Percentiles rank a stretch among this genome's conserved stretches.
Conservation (phyloP, 345 rosid species). For the Acer saccharum region DNA sequence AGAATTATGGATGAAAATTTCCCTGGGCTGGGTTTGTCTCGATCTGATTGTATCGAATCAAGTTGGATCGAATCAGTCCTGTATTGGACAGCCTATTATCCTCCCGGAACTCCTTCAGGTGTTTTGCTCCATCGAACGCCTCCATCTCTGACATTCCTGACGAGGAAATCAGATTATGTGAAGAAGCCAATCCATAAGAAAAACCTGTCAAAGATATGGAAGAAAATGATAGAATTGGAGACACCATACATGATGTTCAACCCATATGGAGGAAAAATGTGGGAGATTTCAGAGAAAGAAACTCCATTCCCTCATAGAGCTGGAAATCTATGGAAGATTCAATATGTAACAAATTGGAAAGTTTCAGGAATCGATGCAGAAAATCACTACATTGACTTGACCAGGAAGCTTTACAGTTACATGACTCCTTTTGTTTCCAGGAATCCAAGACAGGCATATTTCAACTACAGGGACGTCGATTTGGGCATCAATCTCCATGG, state of each 20-base stretch:
- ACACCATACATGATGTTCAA: neutral
- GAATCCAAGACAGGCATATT: conserved; percentile 9
- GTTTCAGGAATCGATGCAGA: neutral
- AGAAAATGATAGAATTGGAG: conserved; percentile 15
- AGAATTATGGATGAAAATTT: neutral
- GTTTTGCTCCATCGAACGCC: conserved; percentile 5
- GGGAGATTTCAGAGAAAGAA: neutral
- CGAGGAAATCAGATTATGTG: conserved; percentile 17
- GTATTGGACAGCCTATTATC: neutral
- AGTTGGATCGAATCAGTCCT: conserved; percentile 13
- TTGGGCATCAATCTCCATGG: neutral
- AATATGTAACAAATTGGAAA: neutral
- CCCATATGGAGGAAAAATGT: conserved; percentile 18
- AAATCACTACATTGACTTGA: neutral
- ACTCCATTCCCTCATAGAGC: conserved; percentile 15
- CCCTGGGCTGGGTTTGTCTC: conserved; percentile 7
- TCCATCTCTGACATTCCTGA: neutral
- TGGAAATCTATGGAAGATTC: conserved; percentile 15
- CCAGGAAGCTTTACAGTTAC: conserved; percentile 1
- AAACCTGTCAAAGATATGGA: neutral
- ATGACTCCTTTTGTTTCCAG: conserved; percentile 16
- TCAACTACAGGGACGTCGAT: conserved; percentile 9
- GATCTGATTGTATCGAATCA: neutral
- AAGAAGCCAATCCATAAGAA: conserved; percentile 2
- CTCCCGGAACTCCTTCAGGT: neutral